A percentile compares a stretch with the other conserved stretches of the same genome.
phyloP scores from a whole-genome alignment of 108 stramenopile species.

The Fistulifera solaris region DNA sequence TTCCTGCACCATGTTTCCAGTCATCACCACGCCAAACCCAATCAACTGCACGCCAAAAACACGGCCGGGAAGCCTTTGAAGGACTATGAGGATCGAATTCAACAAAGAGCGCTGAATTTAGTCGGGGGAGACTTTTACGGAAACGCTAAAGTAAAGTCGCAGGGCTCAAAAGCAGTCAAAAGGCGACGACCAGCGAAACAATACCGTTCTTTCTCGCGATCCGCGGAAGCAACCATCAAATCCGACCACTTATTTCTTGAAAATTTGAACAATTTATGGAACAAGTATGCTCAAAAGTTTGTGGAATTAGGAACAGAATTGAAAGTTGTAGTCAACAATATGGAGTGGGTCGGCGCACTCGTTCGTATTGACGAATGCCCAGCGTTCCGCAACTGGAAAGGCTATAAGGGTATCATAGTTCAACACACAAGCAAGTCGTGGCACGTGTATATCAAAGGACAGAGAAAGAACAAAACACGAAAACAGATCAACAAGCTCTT shows the following conservation, averaged over 20 bases:
- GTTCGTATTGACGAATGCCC: neutral
- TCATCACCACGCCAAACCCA: neutral
- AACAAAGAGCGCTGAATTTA: neutral
- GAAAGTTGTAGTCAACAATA: neutral
- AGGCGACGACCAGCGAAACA: neutral
- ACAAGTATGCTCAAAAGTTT: neutral
- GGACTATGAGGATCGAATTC: neutral
- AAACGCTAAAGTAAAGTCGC: neutral
- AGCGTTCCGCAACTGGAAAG: neutral
- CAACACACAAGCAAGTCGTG: neutral
- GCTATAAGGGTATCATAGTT: neutral
- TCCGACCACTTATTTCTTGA: neutral
- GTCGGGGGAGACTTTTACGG: slow-evolving; percentile 2
- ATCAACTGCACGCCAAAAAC: neutral
- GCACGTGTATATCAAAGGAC: neutral
- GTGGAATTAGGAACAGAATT: neutral
- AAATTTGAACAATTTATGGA: neutral
- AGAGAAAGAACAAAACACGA: neutral
- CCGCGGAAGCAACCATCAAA: neutral
- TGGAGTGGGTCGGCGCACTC: neutral
- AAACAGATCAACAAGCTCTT: neutral
- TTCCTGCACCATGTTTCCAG: neutral
- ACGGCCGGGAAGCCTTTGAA: neutral
- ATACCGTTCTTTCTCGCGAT: neutral
- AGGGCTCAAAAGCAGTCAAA: neutral